Evolutionary conservation across 2,329 filamentous ascomycete species (phyloP).

Genomic region (Phialophora chinensis): DNA sequence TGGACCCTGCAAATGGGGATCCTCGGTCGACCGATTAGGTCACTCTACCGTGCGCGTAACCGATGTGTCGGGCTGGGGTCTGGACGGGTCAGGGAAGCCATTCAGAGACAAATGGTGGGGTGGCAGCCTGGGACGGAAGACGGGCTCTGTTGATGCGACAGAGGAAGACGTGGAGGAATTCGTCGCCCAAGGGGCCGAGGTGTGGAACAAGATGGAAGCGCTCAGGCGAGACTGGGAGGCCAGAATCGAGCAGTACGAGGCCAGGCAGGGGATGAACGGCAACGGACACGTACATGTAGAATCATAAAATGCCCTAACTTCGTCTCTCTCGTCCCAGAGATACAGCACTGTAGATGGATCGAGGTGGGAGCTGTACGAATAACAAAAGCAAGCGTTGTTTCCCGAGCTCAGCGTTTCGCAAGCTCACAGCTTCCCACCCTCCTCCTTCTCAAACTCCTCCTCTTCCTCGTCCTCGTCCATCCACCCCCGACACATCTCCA

Average conservation of each 20-base stretch:
- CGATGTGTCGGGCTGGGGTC: slow-evolving; percentile 86
- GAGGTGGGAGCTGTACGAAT: neutral
- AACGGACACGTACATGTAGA: slow-evolving; percentile 22
- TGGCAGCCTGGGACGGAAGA: slow-evolving; percentile 62
- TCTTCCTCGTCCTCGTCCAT: slow-evolving; percentile 42
- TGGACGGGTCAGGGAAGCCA: slow-evolving; percentile 56
- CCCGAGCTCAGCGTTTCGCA: neutral
- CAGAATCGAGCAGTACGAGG: slow-evolving; percentile 51
- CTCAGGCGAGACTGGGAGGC: slow-evolving; percentile 70
- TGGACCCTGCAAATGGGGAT: slow-evolving; percentile 81
- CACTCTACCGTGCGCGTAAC: slow-evolving; percentile 70
- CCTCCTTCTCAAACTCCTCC: slow-evolving; percentile 15
- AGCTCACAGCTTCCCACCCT: slow-evolving; percentile 14
- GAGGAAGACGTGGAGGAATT: slow-evolving; percentile 66
- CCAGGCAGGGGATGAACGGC: slow-evolving; percentile 1
- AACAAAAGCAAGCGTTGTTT: neutral
- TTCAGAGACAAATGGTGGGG: slow-evolving; percentile 45
- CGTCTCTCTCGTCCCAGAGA: neutral
- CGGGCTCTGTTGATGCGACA: slow-evolving; percentile 64
- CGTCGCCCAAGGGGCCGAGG: slow-evolving; percentile 64
- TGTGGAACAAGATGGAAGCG: slow-evolving; percentile 75
- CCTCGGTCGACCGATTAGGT: slow-evolving; percentile 63
- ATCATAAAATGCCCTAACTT: neutral
- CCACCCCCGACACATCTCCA: slow-evolving; percentile 80
- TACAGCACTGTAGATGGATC: neutral